phyloP scores from a whole-genome alignment of 2,329 filamentous ascomycete species.

The Fusarium subtropicale region DNA sequence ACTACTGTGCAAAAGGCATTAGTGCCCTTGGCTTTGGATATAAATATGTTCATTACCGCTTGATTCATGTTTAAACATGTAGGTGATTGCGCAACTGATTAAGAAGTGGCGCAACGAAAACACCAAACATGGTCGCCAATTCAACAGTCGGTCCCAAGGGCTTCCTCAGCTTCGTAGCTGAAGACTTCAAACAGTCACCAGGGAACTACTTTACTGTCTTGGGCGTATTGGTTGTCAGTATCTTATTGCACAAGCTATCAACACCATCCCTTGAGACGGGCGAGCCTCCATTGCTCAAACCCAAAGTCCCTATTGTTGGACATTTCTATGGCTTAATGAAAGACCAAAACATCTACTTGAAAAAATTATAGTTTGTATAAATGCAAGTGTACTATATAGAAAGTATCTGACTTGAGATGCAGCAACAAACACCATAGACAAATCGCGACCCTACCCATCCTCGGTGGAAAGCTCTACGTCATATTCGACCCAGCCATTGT shows the following conservation, averaged over 20 bases:
- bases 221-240: background rate
- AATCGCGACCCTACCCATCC: slow-evolving; percentile 60
- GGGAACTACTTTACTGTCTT: slow-evolving; percentile 12
- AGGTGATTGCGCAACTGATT: background rate
- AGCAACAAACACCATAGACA: slow-evolving; percentile 38
- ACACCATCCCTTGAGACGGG: slow-evolving; percentile 12
- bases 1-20: background rate
- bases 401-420: background rate
- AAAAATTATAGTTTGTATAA: slow-evolving; percentile 33
- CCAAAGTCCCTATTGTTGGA: slow-evolving; percentile 48
- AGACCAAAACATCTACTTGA: slow-evolving; percentile 31
- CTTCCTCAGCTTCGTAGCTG: slow-evolving; percentile 1
- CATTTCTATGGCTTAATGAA: slow-evolving; percentile 55
- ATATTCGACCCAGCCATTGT: slow-evolving; percentile 57
- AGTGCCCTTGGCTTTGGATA: background rate
- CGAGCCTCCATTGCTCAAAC: slow-evolving; percentile 28
- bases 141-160: background rate
- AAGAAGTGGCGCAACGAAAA: background rate
- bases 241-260: slow-evolving; percentile 14
- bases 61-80: background rate
- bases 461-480: slow-evolving; percentile 58
- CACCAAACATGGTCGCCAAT: background rate
- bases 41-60: background rate
- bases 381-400: accelerated
- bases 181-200: slow-evolving; percentile 24